phyloP scores from a whole-genome alignment of 352 stramenopile genomes.

The Phytophthora boehmeriae region DNA sequence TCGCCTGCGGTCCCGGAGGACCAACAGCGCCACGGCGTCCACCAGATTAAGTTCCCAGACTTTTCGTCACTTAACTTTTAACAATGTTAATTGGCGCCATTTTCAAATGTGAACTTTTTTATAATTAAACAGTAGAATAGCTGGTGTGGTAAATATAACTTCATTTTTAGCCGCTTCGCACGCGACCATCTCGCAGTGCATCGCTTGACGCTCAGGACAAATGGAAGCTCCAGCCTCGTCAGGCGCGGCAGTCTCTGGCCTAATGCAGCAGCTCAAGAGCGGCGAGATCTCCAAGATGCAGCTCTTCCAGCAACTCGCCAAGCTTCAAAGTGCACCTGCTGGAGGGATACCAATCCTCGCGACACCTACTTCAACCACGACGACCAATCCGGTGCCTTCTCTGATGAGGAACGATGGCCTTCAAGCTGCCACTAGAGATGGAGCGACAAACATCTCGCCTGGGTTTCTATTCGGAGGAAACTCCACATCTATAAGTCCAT shows the following conservation, averaged over 20 bases:
- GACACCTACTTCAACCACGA: constrained; percentile 4
- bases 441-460: not conserved
- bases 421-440: constrained; percentile 7
- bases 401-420: constrained; percentile 5
- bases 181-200: not conserved
- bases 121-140: too few relatives aligned
- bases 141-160: not conserved
- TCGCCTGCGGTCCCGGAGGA: too few relatives aligned
- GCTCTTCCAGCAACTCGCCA: constrained; percentile 83
- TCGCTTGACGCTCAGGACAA: not conserved
- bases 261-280: constrained; percentile 87
- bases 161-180: not conserved
- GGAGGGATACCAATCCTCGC: not conserved
- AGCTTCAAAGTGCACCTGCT: constrained; percentile 46
- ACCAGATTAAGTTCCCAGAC: too few relatives aligned
- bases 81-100: too few relatives aligned
- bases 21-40: too few relatives aligned
- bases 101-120: not conserved
- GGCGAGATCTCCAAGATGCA: constrained; percentile 88
- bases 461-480: constrained; percentile 20
- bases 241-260: constrained; percentile 53
- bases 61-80: too few relatives aligned
- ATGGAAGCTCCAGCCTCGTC: constrained; percentile 52
- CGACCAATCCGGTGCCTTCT: constrained; percentile 3
- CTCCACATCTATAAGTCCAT: not conserved